Percentiles rank a stretch among this genome's conserved stretches.
phyloP scores from a whole-genome alignment of 805 yeast species.

The Yamadazyma sp. region DNA sequence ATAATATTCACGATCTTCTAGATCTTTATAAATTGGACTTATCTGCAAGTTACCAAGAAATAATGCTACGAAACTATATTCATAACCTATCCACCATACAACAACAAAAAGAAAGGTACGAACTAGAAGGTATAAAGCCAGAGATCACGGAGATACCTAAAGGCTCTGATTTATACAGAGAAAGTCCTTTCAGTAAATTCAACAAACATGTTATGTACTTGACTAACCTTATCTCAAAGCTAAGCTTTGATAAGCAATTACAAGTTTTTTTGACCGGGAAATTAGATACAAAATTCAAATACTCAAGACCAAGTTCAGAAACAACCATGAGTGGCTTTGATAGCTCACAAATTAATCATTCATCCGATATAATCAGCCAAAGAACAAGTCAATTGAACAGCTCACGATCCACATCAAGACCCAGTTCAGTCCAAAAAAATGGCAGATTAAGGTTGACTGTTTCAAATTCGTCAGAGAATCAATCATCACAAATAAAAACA shows the following conservation, averaged over 20 bases:
- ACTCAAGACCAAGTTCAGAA: neutral
- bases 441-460: constrained; percentile 10
- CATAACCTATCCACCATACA: constrained; percentile 21
- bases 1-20: constrained; percentile 32
- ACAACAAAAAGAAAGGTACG: constrained; percentile 17
- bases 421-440: neutral
- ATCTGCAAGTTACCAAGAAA: constrained; percentile 30
- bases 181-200: constrained; percentile 28
- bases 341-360: neutral
- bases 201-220: constrained; percentile 28
- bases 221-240: constrained; percentile 22
- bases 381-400: constrained; percentile 1
- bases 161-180: constrained; percentile 23
- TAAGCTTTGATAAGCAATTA: constrained; percentile 20
- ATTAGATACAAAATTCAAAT: constrained; percentile 26
- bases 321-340: neutral
- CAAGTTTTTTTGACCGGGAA: constrained; percentile 28
- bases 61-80: constrained; percentile 29
- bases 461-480: constrained; percentile 5
- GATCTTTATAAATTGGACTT: constrained; percentile 35
- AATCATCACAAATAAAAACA: neutral
- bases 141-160: constrained; percentile 27
- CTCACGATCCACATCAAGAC: neutral
- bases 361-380: neutral
- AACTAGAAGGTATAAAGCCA: constrained; percentile 21